Evolutionary conservation across 306 rosid species (phyloP), one percentile per base, ranked within the genome.

Genomic region (Cicer bijugum): DNA sequence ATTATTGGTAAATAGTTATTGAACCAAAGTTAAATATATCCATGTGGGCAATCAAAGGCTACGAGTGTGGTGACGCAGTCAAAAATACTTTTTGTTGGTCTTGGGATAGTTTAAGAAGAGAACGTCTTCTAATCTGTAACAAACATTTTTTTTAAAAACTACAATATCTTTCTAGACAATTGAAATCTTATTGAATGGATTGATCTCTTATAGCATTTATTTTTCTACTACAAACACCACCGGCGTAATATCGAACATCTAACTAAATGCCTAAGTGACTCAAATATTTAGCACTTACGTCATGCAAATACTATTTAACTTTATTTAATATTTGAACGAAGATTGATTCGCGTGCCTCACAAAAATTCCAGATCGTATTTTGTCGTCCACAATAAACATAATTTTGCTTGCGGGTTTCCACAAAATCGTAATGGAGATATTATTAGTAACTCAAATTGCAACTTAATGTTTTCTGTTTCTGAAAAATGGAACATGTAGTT

Each of bases 41-140:
- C 47, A 51, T 48, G 59, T 72, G 28, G 75, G 52, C 67, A 67
- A 58, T 61, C 46, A 43, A 46, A 51, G 38, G 61, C 39, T 37
- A 53, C 33, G 7, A 11, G 12, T 11, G 37, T 60, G 52, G 38
- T 12, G 59, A 60, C 40, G n/a, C 8, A 67, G 72, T 68, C 44
- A 39, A 44, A 33, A 10, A 17, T 17, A 64, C 50, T 28, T 42
- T 9, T 40, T 70, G 14, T 16, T 69, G 57, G 46, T 20, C 14
- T 8, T 19, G 35, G 37, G 8, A 11, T 20, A 20, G 62, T 10
- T 10, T 20, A 5, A 17, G 37, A 23, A 23, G 14, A 23, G 23
- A 9, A 11, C 10, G 19, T n/a, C 19, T 2, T 56, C 35, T 5
- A 1, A 3, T 12, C 9, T 17, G 35, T 19, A 53, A 52, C 59